A percentile compares a stretch with the other conserved stretches of the same genome.
Conservation (phyloP, 139 green algal species). For the Chlorella sp. region DNA sequence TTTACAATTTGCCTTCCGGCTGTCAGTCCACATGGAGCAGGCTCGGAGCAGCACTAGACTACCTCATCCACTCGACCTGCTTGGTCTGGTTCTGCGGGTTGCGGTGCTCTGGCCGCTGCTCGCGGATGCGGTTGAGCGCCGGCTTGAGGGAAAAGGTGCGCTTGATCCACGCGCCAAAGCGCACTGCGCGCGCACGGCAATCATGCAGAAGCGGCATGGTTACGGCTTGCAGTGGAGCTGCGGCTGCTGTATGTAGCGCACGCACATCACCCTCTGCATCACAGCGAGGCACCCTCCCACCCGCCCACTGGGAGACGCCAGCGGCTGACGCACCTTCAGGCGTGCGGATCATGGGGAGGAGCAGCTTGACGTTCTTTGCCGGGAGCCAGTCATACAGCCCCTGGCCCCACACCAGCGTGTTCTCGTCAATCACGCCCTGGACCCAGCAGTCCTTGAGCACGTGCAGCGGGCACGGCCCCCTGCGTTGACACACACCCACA, state of each 20-base stretch:
- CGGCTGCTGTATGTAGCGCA: neutral
- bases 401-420: constrained; percentile 92
- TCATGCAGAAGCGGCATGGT: no score
- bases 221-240: neutral
- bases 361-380: constrained; percentile 76
- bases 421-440: constrained; percentile 83
- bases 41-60: no score
- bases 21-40: no score
- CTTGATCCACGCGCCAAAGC: constrained; percentile 57
- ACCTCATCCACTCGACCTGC: constrained; percentile 53
- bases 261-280: neutral
- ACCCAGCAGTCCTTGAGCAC: constrained; percentile 76
- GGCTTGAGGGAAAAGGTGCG: constrained; percentile 58
- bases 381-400: constrained; percentile 85
- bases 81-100: constrained; percentile 13
- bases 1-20: no score
- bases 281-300: no score
- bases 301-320: no score
- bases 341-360: constrained; percentile 83
- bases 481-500: constrained; percentile 44
- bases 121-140: constrained; percentile 47
- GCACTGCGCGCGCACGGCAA: no score
- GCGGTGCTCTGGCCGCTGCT: constrained; percentile 32
- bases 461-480: constrained; percentile 80
- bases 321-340: constrained; percentile 72